Percentiles rank a stretch among this genome's conserved stretches.
These are phyloP conservation scores for Penicillium pancosmium DNA, from an alignment of 495 filamentous ascomycete genomes.

Conservation along the genomic window DNA sequence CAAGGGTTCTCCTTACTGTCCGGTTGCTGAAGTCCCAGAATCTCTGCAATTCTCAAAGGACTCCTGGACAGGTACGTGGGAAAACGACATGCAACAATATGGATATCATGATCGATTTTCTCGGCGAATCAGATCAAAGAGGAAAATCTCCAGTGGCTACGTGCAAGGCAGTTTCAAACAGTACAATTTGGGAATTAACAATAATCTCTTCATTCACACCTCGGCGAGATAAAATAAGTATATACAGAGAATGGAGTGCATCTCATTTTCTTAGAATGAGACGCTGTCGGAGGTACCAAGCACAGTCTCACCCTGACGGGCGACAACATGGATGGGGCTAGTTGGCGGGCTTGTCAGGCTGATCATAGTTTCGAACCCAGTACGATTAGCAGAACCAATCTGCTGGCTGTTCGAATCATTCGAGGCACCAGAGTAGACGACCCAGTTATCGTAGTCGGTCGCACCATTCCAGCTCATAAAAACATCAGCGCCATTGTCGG, in stretches of 20 bases:
- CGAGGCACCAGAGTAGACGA: conserved; percentile 30
- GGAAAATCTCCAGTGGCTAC: too few species aligned
- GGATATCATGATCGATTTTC: too few species aligned
- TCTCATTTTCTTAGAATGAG: conserved; percentile 15
- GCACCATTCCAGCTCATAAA: conserved; percentile 49
- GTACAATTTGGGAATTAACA: too few species aligned
- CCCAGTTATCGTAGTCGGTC: conserved; percentile 45
- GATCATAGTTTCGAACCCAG: conserved; percentile 39
- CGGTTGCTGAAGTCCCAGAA: too few species aligned
- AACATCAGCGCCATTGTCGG: conserved; percentile 18
- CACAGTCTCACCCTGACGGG: conserved; percentile 31
- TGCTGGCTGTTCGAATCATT: conserved; percentile 25
- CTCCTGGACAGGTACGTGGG: too few species aligned
- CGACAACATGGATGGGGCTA: conserved; percentile 36
- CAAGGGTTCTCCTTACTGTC: too few species aligned
- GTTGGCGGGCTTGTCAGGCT: conserved; percentile 24
- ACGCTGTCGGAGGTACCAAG: conserved; percentile 32
- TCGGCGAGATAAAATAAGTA: neutral
- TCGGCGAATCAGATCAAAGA: too few species aligned
- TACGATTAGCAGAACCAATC: conserved; percentile 27
- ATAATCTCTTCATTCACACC: too few species aligned
- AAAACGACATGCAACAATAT: too few species aligned
- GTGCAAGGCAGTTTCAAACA: too few species aligned
- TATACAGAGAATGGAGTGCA: neutral
- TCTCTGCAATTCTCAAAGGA: too few species aligned